Evolutionary conservation across 2,329 filamentous ascomycete species (phyloP), one percentile per base, ranked within the genome.

Genomic region (Fusarium bulbicola): DNA sequence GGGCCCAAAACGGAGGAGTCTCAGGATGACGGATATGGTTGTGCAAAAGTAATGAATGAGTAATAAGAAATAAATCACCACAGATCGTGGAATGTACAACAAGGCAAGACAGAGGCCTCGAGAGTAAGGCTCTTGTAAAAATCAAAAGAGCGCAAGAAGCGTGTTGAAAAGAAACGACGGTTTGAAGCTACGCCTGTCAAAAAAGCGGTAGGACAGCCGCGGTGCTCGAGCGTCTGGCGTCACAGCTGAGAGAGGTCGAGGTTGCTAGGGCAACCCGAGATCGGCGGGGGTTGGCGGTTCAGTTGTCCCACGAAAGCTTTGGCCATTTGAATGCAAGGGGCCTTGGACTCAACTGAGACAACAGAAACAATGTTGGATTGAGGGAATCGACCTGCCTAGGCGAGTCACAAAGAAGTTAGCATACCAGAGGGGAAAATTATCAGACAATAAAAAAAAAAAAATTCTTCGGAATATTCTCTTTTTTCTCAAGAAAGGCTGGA

Each of bases 191-290:
- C 59, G 65, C 65, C 68, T 73, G 68, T 73, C 72, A 74, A 74
- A 74, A 72, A 66, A 68, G 72, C 65, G 72, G 72, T 74, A 74
- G 72, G 72, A 61, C 71, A 74, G 57, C 72, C 53, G 58, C 47
- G 68, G 72, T 61, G 72, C 59, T 73, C 28, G 46, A 70, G 67
- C 59, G 66, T 69, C 59, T 64, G 36, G 45, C 66, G 59, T 69
- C 66, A 70, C 66, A 69, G 59, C 59, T 66, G 59, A 42, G 45
- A 70, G 24, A 65, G 21, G 40, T 52, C 28, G 28, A 28, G 21
- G 66, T 69, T 69, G 59, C 66, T 18, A 69, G 52, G 32, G 66
- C 46, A 69, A 69, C 66, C 42, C 36, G 46, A 69, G 66, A 69
- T 69, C 66, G 52, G 66, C 66, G 66, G 66, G 66, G 65, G 54